Percentiles rank a stretch among this genome's conserved stretches.
phyloP scores from a whole-genome alignment of 2,329 filamentous ascomycete species.

The Emergomyces pasteurianus region DNA sequence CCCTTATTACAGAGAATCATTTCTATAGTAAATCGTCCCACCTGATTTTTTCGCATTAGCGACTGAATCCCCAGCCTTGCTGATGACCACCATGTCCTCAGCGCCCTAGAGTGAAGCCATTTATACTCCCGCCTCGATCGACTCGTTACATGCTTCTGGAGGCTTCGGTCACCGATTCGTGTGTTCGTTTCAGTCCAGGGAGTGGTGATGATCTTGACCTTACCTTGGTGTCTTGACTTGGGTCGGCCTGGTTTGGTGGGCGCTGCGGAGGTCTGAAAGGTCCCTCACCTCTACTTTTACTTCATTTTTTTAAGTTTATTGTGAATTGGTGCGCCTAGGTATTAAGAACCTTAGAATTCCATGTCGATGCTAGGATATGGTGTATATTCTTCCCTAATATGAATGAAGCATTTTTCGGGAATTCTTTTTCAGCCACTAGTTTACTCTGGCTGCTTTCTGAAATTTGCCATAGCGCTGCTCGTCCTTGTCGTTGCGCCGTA shows the following conservation, averaged over 20 bases:
- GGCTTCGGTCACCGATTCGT: slow-evolving; percentile 26
- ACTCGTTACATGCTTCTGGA: slow-evolving; percentile 11
- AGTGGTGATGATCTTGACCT: slow-evolving; percentile 94
- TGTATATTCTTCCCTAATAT: too few relatives aligned
- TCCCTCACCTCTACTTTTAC: slow-evolving; percentile 44
- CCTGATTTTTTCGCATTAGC: slow-evolving; percentile 89
- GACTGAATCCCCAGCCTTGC: slow-evolving; percentile 84
- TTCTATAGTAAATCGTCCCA: slow-evolving; percentile 92
- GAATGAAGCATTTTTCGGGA: too few relatives aligned
- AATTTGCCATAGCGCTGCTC: too few relatives aligned
- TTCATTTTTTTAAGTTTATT: too few relatives aligned
- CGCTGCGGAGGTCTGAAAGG: slow-evolving; percentile 86
- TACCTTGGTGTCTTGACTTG: slow-evolving; percentile 57
- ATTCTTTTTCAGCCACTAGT: too few relatives aligned
- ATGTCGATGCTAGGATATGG: too few relatives aligned
- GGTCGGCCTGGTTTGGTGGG: slow-evolving; percentile 69
- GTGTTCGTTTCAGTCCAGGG: slow-evolving; percentile 53
- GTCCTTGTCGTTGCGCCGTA: too few relatives aligned
- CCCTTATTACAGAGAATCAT: slow-evolving; percentile 57
- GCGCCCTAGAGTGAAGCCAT: slow-evolving; percentile 74
- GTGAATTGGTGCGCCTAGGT: too few relatives aligned
- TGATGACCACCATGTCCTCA: slow-evolving; percentile 81
- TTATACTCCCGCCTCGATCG: slow-evolving; percentile 38
- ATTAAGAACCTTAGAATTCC: too few relatives aligned
- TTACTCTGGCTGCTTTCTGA: too few relatives aligned